These are phyloP conservation scores for Asterella californica DNA, from an alignment of 225 moss, liverwort and hornwort genomes.

Conservation along the genomic window DNA sequence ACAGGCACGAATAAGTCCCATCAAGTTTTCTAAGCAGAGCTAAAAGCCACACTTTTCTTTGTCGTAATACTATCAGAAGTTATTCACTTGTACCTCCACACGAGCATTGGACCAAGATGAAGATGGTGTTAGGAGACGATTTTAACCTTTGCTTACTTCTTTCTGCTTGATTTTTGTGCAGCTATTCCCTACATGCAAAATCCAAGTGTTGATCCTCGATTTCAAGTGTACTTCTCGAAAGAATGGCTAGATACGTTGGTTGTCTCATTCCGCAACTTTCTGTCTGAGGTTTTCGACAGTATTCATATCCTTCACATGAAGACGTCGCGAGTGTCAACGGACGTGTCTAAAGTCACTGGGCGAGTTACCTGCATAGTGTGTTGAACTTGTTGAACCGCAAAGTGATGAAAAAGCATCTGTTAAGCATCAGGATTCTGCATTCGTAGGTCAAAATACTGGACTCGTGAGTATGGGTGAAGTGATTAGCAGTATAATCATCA, in stretches of 20 bases:
- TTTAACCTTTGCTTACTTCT: background rate
- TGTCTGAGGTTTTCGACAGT: slow-evolving; percentile 75
- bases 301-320: slow-evolving; percentile 61
- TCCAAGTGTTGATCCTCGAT: slow-evolving; percentile 60
- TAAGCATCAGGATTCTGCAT: background rate
- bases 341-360: background rate
- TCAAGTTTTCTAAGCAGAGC: background rate
- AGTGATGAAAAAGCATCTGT: background rate
- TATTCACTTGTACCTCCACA: background rate
- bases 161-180: slow-evolving; percentile 40
- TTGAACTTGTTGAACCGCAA: background rate
- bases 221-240: slow-evolving; percentile 76
- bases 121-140: background rate
- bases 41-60: background rate
- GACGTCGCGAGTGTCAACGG: background rate
- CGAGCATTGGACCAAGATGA: background rate
- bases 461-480: background rate
- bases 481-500: background rate
- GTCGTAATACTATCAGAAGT: background rate
- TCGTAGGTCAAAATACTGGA: background rate
- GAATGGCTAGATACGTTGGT: slow-evolving; percentile 86
- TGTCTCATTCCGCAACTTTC: slow-evolving; percentile 70
- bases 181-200: slow-evolving; percentile 90
- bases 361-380: background rate
- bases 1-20: background rate